Percentiles rank a stretch among this genome's conserved stretches.
Evolutionary conservation across 306 rosid species (phyloP).

Genomic region (Acacia acuminata): DNA sequence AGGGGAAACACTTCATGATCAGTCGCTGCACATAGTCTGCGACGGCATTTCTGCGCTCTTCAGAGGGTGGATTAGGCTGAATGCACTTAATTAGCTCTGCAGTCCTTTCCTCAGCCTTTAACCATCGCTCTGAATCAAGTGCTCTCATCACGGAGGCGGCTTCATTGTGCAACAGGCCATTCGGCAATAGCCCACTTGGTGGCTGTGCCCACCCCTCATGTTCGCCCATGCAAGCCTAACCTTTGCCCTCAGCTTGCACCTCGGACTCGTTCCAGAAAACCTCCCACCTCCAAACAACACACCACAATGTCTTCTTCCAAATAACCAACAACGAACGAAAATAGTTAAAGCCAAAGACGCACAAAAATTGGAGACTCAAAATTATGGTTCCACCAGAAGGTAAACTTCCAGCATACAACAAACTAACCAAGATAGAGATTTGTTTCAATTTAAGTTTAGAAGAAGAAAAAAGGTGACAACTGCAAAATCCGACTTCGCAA

Average conservation of each 20-base stretch:
- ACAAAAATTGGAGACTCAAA: constrained; percentile 10
- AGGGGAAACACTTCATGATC: constrained; percentile 80
- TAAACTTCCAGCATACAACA: constrained; percentile 28
- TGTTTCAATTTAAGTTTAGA: constrained; percentile 10
- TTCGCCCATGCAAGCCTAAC: constrained; percentile 88
- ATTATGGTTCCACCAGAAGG: constrained; percentile 14
- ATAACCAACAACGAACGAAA: constrained; percentile 12
- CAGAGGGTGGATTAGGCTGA: constrained; percentile 92
- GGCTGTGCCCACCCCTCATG: constrained; percentile 89
- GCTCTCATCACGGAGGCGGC: constrained; percentile 74
- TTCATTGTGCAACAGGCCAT: constrained; percentile 88
- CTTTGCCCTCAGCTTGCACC: constrained; percentile 40
- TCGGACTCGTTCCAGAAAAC: constrained; percentile 1
- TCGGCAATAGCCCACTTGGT: constrained; percentile 86
- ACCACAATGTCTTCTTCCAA: too few relatives aligned
- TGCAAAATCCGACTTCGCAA: constrained; percentile 26
- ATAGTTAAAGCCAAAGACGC: constrained; percentile 24
- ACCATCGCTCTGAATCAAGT: constrained; percentile 81
- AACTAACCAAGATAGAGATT: constrained; percentile 33
- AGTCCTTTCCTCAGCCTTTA: constrained; percentile 85
- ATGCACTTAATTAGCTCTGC: constrained; percentile 88
- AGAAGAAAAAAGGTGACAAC: background rate
- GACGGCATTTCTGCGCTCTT: constrained; percentile 78
- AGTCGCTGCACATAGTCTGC: constrained; percentile 82
- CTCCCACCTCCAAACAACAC: too few relatives aligned